phyloP scores from a whole-genome alignment of 2,329 filamentous ascomycete species.

The Chalara sp. region DNA sequence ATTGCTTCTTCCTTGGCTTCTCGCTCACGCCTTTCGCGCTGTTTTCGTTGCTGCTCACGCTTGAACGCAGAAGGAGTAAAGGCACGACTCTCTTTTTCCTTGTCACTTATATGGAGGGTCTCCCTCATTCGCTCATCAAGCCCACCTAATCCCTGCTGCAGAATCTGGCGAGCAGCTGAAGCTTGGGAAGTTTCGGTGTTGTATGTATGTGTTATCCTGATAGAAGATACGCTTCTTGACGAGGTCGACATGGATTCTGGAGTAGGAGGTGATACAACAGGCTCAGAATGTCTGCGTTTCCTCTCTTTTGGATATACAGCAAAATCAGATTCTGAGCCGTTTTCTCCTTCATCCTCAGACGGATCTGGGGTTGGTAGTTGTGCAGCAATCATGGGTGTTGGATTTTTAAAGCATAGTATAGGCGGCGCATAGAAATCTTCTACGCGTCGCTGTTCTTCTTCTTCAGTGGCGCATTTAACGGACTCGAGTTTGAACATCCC shows the following conservation, averaged over 20 bases:
- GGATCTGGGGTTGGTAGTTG: too few species aligned
- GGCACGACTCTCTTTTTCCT: too few species aligned
- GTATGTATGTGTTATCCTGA: too few species aligned
- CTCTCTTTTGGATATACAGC: neutral
- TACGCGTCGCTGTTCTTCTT: constrained; percentile 7
- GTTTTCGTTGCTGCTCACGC: neutral
- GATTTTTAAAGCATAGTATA: too few species aligned
- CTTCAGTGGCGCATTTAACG: constrained; percentile 8
- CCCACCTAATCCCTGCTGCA: too few species aligned
- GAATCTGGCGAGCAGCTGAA: neutral
- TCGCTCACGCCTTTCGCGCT: constrained; percentile 2
- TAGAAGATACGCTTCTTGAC: too few species aligned
- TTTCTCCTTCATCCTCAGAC: constrained; percentile 2
- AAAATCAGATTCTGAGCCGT: neutral
- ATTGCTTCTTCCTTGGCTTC: constrained; percentile 12
- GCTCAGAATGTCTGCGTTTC: constrained; percentile 1
- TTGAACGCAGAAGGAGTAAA: neutral
- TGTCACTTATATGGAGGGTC: too few species aligned
- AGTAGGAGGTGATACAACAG: constrained; percentile 1
- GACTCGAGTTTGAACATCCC: constrained; percentile 8
- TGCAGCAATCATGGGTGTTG: too few species aligned
- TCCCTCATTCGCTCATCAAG: too few species aligned
- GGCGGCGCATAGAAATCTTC: constrained; percentile 17
- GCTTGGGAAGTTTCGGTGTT: neutral
- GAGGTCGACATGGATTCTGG: constrained; percentile 4